Percentiles rank a stretch among this genome's conserved stretches.
These are phyloP conservation scores for Trametopsis cervina DNA, from an alignment of 768 basidiomycete species.

Conservation along the genomic window DNA sequence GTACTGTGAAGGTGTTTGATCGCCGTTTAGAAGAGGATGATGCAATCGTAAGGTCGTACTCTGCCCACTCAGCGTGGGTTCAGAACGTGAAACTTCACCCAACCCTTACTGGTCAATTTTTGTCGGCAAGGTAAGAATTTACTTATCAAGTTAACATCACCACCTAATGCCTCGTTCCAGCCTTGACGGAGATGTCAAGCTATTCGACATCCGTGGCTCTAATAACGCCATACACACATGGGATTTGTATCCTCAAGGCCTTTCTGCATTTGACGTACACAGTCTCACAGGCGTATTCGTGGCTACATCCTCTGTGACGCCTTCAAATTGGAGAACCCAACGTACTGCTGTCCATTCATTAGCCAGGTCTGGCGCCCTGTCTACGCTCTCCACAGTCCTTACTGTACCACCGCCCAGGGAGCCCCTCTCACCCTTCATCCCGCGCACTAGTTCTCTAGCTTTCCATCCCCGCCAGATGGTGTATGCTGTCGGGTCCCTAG, in stretches of 20 bases:
- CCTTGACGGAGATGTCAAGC: slow-evolving; percentile 79
- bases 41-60: slow-evolving; percentile 72
- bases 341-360: slow-evolving; percentile 56
- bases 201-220: slow-evolving; percentile 80
- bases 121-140: slow-evolving; percentile 76
- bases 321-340: slow-evolving; percentile 60
- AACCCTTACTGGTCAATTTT: slow-evolving; percentile 54
- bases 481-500: slow-evolving; percentile 64
- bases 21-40: slow-evolving; percentile 80
- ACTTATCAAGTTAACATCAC: not conserved
- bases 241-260: slow-evolving; percentile 60
- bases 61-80: slow-evolving; percentile 78
- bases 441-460: slow-evolving; percentile 53
- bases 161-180: slow-evolving; percentile 32
- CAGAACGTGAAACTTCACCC: slow-evolving; percentile 87
- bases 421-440: slow-evolving; percentile 52
- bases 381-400: slow-evolving; percentile 50
- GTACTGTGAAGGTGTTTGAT: slow-evolving; percentile 85
- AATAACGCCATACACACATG: slow-evolving; percentile 55
- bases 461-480: slow-evolving; percentile 90
- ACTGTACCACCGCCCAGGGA: slow-evolving; percentile 46
- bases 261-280: slow-evolving; percentile 86
- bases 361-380: slow-evolving; percentile 30
- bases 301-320: slow-evolving; percentile 54
- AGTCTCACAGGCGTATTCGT: slow-evolving; percentile 78